Evolutionary conservation across 495 filamentous ascomycete genomes (phyloP).

Genomic region (Penicillium odoratum): DNA sequence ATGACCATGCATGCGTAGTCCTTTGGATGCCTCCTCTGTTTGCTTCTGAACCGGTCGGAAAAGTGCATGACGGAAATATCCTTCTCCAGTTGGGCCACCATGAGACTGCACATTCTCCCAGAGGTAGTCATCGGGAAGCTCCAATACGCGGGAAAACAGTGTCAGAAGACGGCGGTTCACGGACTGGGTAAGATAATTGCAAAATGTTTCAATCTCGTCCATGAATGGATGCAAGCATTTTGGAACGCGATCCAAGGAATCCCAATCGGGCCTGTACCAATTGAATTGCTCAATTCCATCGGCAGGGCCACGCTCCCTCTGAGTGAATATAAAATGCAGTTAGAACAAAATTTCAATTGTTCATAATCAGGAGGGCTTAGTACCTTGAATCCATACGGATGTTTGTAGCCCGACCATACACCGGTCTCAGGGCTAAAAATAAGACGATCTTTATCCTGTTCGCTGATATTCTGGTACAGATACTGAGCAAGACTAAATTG

Average conservation of each 20-base stretch:
- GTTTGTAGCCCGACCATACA: conserved; percentile 43
- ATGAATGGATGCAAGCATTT: conserved; percentile 44
- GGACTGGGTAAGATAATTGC: conserved; percentile 44
- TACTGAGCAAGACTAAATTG: conserved; percentile 48
- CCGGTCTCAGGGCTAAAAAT: conserved; percentile 42
- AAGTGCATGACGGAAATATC: conserved; percentile 48
- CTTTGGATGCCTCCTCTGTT: conserved; percentile 38
- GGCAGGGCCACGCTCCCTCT: conserved; percentile 35
- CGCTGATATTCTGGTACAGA: conserved; percentile 44
- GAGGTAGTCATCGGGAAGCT: conserved; percentile 46
- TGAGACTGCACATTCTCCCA: conserved; percentile 49
- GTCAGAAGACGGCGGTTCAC: conserved; percentile 46
- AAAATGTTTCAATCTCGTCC: conserved; percentile 46
- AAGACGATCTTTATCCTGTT: conserved; percentile 44
- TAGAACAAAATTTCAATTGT: not conserved
- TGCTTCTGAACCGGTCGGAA: conserved; percentile 43
- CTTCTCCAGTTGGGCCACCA: conserved; percentile 43
- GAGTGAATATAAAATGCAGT: not conserved
- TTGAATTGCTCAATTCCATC: conserved; percentile 53
- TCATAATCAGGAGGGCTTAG: not conserved
- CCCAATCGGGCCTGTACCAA: conserved; percentile 44
- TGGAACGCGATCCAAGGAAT: conserved; percentile 32
- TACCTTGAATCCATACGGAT: conserved; percentile 44
- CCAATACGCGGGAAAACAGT: conserved; percentile 47
- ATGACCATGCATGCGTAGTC: conserved; percentile 48